phyloP scores from a whole-genome alignment of 495 filamentous ascomycete species.

The Cercophora newfieldiana region DNA sequence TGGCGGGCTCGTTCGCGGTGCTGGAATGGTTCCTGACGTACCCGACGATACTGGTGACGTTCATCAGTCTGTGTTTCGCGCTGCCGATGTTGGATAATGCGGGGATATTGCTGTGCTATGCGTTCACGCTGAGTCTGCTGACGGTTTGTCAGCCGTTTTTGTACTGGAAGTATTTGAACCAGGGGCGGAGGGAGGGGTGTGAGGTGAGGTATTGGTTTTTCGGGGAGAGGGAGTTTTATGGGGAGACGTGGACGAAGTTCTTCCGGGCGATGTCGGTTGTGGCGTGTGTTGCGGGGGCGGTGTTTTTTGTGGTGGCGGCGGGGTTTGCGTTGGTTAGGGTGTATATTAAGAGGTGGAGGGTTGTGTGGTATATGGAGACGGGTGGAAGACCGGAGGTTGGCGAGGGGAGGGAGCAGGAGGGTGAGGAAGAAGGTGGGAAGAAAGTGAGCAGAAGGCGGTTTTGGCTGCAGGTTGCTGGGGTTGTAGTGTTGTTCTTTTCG shows the following conservation, averaged over 20 bases:
- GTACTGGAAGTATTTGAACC: conserved; percentile 6
- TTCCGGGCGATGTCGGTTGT: conserved; percentile 13
- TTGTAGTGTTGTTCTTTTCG: neutral
- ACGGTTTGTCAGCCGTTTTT: conserved; percentile 9
- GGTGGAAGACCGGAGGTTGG: neutral
- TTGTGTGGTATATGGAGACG: neutral
- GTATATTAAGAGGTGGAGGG: neutral
- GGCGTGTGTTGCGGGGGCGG: neutral
- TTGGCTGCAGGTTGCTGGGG: neutral
- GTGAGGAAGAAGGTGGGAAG: neutral
- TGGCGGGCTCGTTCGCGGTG: neutral
- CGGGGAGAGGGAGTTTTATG: conserved; percentile 1
- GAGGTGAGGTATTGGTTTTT: conserved; percentile 6
- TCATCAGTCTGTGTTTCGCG: conserved; percentile 1
- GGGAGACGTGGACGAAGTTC: neutral
- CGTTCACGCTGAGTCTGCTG: conserved; percentile 1
- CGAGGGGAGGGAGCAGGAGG: neutral
- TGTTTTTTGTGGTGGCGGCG: neutral
- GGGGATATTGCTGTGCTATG: conserved; percentile 2
- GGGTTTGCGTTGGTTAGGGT: neutral
- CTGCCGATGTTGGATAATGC: neutral
- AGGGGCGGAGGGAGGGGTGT: conserved; percentile 8
- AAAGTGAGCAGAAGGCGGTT: neutral
- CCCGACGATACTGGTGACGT: conserved; percentile 12
- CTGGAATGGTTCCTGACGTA: conserved; percentile 16